These are phyloP conservation scores for Neopestalotiopsis sp. DNA, from an alignment of 2,329 filamentous ascomycete species.

Conservation along the genomic window DNA sequence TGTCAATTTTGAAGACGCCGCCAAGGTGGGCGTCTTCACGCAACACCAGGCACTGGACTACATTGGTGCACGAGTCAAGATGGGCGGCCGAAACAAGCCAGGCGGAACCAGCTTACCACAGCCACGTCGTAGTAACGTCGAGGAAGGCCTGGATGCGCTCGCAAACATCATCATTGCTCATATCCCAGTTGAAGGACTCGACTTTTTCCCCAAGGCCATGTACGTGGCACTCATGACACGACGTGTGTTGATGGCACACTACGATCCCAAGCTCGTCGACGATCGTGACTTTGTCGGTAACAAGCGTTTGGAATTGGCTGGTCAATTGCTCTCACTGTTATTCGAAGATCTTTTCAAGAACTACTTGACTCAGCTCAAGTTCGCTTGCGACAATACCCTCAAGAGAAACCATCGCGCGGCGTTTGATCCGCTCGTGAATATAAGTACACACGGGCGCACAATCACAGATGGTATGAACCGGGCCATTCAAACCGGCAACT, in stretches of 20 bases:
- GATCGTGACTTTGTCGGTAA: conserved; percentile 98
- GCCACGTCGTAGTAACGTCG: conserved; percentile 77
- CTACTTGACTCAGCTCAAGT: conserved; percentile 86
- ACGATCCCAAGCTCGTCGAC: conserved; percentile 88
- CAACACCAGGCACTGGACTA: conserved; percentile 96
- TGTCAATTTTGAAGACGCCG: conserved; percentile 92
- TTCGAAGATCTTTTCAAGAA: conserved; percentile 99
- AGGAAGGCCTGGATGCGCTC: conserved; percentile 91
- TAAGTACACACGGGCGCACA: conserved; percentile 82
- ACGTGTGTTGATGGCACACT: conserved; percentile 92
- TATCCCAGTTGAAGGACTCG: conserved; percentile 86
- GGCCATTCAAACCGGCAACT: conserved; percentile 96
- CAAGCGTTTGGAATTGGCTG: conserved; percentile 92
- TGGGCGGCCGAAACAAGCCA: conserved; percentile 71
- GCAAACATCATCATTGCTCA: conserved; percentile 94
- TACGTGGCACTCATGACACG: conserved; percentile 98
- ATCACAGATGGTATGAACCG: conserved; percentile 95
- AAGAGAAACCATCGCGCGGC: conserved; percentile 92
- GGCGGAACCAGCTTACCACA: conserved; percentile 53
- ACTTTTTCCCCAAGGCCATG: conserved; percentile 96
- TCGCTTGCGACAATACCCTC: conserved; percentile 92
- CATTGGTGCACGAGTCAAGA: conserved; percentile 85
- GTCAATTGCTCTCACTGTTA: conserved; percentile 88
- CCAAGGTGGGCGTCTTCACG: conserved; percentile 83
- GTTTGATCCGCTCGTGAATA: conserved; percentile 85